phyloP scores from a whole-genome alignment of 495 filamentous ascomycete species.

The Aspergillus asperescens region DNA sequence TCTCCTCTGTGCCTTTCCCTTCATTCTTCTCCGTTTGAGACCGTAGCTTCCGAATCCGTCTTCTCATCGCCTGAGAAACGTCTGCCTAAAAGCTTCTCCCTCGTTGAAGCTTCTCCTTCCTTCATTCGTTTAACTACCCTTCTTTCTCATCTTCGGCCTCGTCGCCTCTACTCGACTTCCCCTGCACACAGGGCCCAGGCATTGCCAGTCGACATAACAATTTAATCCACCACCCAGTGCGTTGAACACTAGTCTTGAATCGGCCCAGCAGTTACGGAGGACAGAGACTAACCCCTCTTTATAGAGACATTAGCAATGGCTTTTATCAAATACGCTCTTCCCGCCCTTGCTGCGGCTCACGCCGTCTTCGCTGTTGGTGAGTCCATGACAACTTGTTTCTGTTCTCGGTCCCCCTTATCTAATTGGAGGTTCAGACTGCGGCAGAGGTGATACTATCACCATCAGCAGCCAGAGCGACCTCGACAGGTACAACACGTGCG shows the following conservation, averaged over 20 bases:
- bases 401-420: neutral
- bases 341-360: constrained; percentile 63
- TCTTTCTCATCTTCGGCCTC: constrained; percentile 25
- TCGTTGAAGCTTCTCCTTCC: constrained; percentile 33
- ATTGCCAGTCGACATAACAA: constrained; percentile 11
- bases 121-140: constrained; percentile 43
- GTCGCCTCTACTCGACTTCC: constrained; percentile 7
- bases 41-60: constrained; percentile 42
- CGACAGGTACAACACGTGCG: constrained; percentile 58
- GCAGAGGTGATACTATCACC: constrained; percentile 38
- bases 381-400: neutral
- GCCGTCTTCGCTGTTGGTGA: constrained; percentile 55
- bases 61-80: constrained; percentile 25
- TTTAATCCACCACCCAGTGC: constrained; percentile 14
- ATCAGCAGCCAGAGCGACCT: constrained; percentile 70
- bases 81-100: constrained; percentile 23
- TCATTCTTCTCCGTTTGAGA: constrained; percentile 37
- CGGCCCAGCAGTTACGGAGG: neutral
- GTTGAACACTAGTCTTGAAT: neutral
- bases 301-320: constrained; percentile 54
- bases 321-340: constrained; percentile 66
- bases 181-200: constrained; percentile 14
- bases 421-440: constrained; percentile 23
- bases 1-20: constrained; percentile 30
- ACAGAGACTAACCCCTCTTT: neutral